phyloP scores from a whole-genome alignment of 371 early-diverging fungal species.

The Mucor lusitanicus region DNA sequence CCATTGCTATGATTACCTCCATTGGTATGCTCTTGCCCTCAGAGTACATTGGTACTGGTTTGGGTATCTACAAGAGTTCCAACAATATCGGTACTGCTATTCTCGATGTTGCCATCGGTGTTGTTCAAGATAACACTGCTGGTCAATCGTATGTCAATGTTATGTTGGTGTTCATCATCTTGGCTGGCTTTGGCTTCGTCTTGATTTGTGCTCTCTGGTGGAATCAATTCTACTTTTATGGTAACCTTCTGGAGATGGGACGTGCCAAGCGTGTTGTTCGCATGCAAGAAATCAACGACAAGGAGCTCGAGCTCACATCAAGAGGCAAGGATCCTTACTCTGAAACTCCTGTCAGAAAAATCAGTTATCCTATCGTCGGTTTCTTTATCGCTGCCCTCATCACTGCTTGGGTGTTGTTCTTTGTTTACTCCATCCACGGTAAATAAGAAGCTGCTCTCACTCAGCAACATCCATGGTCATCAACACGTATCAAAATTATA shows the following conservation, averaged over 20 bases:
- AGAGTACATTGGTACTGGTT: constrained; percentile 56
- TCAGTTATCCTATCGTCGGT: constrained; percentile 31
- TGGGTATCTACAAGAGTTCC: constrained; percentile 53
- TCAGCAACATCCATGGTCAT: too few relatives aligned
- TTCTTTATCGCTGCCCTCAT: constrained; percentile 28
- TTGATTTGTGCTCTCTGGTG: constrained; percentile 30
- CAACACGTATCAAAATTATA: not conserved
- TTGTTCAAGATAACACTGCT: constrained; percentile 50
- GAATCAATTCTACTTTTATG: constrained; percentile 32
- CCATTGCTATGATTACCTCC: constrained; percentile 54
- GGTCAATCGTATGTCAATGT: constrained; percentile 39
- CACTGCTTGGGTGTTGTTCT: constrained; percentile 50
- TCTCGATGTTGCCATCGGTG: constrained; percentile 52
- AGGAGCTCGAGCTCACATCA: constrained; percentile 33
- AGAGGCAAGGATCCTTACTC: constrained; percentile 41
- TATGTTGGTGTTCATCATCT: constrained; percentile 40
- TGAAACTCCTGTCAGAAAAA: constrained; percentile 11
- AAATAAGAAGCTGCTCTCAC: too few relatives aligned
- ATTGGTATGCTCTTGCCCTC: constrained; percentile 53
- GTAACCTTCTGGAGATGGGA: constrained; percentile 34
- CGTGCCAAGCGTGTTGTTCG: constrained; percentile 33
- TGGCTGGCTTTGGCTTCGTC: constrained; percentile 38
- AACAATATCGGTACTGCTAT: constrained; percentile 55
- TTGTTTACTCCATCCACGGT: constrained; percentile 38
- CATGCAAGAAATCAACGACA: constrained; percentile 47